Evolutionary conservation across 1,284 basidiomycete genomes (phyloP).

Genomic region (Neotropicomus parvogracilis): DNA sequence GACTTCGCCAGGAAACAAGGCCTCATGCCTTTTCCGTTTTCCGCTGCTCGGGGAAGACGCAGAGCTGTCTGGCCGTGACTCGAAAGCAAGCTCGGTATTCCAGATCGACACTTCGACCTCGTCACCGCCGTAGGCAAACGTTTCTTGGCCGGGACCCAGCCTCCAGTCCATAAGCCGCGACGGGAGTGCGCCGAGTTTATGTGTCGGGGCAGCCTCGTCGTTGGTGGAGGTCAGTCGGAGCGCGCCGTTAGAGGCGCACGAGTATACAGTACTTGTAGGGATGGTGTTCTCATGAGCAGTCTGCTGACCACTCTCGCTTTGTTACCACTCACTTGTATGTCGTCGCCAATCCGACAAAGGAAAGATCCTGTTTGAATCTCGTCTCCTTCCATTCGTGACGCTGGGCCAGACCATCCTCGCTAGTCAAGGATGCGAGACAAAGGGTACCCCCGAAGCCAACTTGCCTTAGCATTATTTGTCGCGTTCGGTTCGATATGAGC

Average conservation of each 20-base stretch:
- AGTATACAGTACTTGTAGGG: slow-evolving; percentile 39
- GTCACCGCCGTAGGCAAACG: slow-evolving; percentile 81
- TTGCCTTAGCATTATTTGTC: slow-evolving; percentile 41
- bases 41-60: slow-evolving; percentile 32
- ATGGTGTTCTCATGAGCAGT: slow-evolving; percentile 11
- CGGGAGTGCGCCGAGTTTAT: slow-evolving; percentile 47
- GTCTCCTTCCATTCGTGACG: slow-evolving; percentile 60
- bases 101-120: slow-evolving; percentile 86
- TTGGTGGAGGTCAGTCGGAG: slow-evolving; percentile 46
- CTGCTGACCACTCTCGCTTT: background rate
- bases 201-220: slow-evolving; percentile 28
- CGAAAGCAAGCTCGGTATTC: slow-evolving; percentile 71
- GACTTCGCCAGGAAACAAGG: slow-evolving; percentile 65
- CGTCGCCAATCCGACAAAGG: slow-evolving; percentile 58
- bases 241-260: slow-evolving; percentile 72
- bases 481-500: slow-evolving; percentile 9
- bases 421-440: slow-evolving; percentile 40
- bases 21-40: slow-evolving; percentile 69
- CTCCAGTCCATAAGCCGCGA: slow-evolving; percentile 64
- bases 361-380: slow-evolving; percentile 48
- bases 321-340: slow-evolving; percentile 33
- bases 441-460: slow-evolving; percentile 62
- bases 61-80: slow-evolving; percentile 17
- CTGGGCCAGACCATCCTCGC: slow-evolving; percentile 39
- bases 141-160: slow-evolving; percentile 48